A percentile compares a stretch with the other conserved stretches of the same genome.
phyloP scores from a whole-genome alignment of 2,329 filamentous ascomycete species.

The Pseudogymnoascus sp. region DNA sequence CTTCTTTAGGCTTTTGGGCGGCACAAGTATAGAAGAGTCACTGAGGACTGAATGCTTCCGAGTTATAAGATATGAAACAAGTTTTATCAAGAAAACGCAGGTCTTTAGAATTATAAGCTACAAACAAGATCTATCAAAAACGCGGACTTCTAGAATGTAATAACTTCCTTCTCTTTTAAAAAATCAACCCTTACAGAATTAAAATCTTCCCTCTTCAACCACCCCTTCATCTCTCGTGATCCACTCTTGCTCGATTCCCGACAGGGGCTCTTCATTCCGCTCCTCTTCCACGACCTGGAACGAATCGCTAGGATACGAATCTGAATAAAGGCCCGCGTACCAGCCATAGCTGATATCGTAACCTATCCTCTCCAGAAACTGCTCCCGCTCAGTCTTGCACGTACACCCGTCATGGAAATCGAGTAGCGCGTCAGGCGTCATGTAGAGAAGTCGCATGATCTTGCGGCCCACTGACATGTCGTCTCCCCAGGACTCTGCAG shows the following conservation, averaged over 20 bases:
- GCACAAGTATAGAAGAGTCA: background rate
- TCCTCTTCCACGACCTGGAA: background rate
- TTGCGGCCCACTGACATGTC: background rate
- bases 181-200: background rate
- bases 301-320: slow-evolving; percentile 4
- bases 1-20: background rate
- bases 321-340: background rate
- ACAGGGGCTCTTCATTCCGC: background rate
- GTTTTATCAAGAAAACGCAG: background rate
- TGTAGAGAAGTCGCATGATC: background rate
- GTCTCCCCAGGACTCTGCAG: slow-evolving; percentile 8
- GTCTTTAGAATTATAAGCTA: background rate
- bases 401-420: background rate
- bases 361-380: background rate
- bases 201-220: background rate
- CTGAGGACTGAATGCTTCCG: too few relatives aligned
- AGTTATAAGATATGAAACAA: background rate
- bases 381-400: slow-evolving; percentile 2
- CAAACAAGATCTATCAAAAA: background rate
- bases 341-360: background rate
- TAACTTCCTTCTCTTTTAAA: background rate
- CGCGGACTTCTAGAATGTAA: slow-evolving; percentile 2
- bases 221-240: background rate
- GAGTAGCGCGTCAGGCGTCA: slow-evolving; percentile 1
- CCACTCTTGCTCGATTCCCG: slow-evolving; percentile 1